Conservation (phyloP, 139 green algal genomes). For the Chlamydomonas asymmetrica region DNA sequence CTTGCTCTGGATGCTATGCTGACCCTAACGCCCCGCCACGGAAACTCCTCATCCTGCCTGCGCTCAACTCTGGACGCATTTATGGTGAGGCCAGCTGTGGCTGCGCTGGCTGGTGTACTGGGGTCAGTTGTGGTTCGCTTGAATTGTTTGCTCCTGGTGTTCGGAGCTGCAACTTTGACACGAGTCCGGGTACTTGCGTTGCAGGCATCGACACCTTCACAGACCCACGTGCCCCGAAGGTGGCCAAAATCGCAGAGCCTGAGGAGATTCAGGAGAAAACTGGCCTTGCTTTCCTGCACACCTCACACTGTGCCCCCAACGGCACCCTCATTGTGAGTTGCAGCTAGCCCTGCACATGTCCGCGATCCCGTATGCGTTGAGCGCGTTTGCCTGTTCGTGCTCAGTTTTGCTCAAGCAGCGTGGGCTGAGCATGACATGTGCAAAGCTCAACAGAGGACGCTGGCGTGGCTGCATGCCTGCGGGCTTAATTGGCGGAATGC, state of each 20-base stretch:
- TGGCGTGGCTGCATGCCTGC: too few species aligned
- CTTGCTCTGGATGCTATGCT: slow-evolving; percentile 70
- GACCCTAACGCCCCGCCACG: slow-evolving; percentile 48
- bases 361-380: not conserved
- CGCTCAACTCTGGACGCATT: slow-evolving; percentile 32
- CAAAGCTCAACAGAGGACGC: too few species aligned
- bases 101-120: too few species aligned
- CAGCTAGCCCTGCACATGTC: not conserved
- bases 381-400: not conserved
- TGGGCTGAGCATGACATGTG: not conserved
- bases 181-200: too few species aligned
- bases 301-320: slow-evolving; percentile 26
- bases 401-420: not conserved
- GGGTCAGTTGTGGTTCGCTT: too few species aligned
- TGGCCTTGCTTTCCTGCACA: slow-evolving; percentile 69
- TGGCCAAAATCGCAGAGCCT: slow-evolving; percentile 61
- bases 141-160: too few species aligned
- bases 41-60: slow-evolving; percentile 69
- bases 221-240: slow-evolving; percentile 53
- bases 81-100: slow-evolving; percentile 27
- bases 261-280: slow-evolving; percentile 49
- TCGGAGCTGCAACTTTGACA: too few species aligned
- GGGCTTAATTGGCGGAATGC: too few species aligned
- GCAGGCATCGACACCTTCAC: slow-evolving; percentile 61
- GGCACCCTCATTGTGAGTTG: slow-evolving; percentile 59